Evolutionary conservation across 768 basidiomycete species (phyloP), one percentile per base, ranked within the genome.

Genomic region (Boletellus emodensis): DNA sequence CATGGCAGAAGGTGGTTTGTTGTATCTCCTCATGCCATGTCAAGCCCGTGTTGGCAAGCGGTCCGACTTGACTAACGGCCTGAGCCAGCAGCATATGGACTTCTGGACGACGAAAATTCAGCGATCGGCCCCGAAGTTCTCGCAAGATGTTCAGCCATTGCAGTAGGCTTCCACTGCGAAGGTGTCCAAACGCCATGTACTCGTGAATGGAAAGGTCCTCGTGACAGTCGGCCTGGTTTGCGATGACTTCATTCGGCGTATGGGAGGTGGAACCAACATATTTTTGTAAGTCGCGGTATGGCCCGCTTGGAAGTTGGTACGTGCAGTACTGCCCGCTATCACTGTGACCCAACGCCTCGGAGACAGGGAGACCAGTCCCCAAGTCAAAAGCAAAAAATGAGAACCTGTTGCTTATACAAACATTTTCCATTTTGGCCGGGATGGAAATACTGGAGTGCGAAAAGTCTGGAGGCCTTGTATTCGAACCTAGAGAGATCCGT

Each of bases 121-220:
- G 54, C 0, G 56, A 55, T 20, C 67, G 61, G 1, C 62, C 63
- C 4, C 65, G 66, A 12, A 81, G 55, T 51, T 74, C 75, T 17
- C 72, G 70, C 14, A 69, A 48, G 24, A 81, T 72, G 46, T 82
- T 81, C 24, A 72, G 55, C 79, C 78, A 80, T 39, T 81, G 81
- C 0, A 82, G 57, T 1, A 46, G 55, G 0, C 64, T 50, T 1
- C 80, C 78, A 20, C 73, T 69, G 3, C 80, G 74, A 38, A 81
- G 53, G 40, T 66, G 62, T 5, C 71, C 71, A 38, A 75, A 81
- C 0, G 71, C 68, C n/a, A 72, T 61, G 14, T 66, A 73, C 40
- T 80, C 77, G 12, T 80, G 75, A 1, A 76, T 51, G 15, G 52
- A 67, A 4, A 81, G 61, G 6, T 72, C 65, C 20, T 50, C 34